These are phyloP conservation scores for Cenchrus purpureus DNA, from an alignment of 176 grass and related monocot genomes.

Conservation along the genomic window DNA sequence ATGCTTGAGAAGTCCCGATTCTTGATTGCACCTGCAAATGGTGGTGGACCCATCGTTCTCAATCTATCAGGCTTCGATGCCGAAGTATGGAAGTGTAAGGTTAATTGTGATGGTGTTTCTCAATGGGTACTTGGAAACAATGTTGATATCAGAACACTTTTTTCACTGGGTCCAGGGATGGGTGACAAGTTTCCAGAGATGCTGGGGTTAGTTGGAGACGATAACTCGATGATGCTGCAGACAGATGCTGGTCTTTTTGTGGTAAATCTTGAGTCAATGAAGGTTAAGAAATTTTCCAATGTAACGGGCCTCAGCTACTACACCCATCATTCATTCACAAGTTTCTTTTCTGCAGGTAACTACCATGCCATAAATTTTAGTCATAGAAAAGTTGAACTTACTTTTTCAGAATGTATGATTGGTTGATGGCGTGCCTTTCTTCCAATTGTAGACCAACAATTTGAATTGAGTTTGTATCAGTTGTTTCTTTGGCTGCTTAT, in stretches of 20 bases:
- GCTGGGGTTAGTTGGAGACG: not conserved
- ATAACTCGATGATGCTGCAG: not conserved
- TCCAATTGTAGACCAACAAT: too few relatives aligned
- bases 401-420: too few relatives aligned
- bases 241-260: not conserved
- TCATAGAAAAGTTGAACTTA: too few relatives aligned
- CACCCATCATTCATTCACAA: not conserved
- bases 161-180: not conserved
- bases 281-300: not conserved
- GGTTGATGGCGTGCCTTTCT: too few relatives aligned
- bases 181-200: not conserved
- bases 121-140: not conserved
- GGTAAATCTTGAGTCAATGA: not conserved
- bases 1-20: not conserved
- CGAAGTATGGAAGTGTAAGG: not conserved
- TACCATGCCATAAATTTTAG: not conserved
- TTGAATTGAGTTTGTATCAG: too few relatives aligned
- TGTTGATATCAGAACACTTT: not conserved
- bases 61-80: not conserved
- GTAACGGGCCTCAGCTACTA: accelerated
- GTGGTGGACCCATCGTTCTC: not conserved
- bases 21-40: not conserved
- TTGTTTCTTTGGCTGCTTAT: too few relatives aligned
- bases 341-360: not conserved
- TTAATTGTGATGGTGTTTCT: not conserved